Percentiles rank a stretch among this genome's conserved stretches.
Evolutionary conservation across 2,329 filamentous ascomycete genomes (phyloP).

Genomic region (Cladosporium colombiae): DNA sequence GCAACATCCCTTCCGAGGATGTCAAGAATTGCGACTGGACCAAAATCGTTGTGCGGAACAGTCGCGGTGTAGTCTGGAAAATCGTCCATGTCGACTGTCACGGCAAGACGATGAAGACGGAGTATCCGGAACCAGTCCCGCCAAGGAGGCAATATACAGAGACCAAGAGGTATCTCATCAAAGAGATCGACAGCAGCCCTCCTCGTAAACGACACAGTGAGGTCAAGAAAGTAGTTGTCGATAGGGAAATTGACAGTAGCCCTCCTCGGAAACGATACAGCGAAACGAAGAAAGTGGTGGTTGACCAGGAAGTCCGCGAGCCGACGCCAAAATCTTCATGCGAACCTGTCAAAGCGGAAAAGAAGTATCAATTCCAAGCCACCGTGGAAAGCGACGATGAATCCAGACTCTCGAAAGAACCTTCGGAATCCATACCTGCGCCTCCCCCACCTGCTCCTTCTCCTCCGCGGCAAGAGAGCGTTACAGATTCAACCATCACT

Average conservation of each 20-base stretch:
- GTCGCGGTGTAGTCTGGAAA: constrained; percentile 13
- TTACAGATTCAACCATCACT: background rate
- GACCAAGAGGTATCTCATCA: background rate
- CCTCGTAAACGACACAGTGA: background rate
- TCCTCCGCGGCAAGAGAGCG: background rate
- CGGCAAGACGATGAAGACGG: constrained; percentile 15
- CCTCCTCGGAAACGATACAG: background rate
- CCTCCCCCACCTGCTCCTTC: background rate
- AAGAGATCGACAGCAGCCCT: background rate
- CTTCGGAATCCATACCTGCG: background rate
- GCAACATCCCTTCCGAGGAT: background rate
- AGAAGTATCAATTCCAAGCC: background rate
- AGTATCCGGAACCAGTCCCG: constrained; percentile 8
- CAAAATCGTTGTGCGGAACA: constrained; percentile 10
- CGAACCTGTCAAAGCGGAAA: background rate
- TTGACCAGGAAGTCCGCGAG: background rate
- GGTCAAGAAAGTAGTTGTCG: background rate
- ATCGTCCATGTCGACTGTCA: constrained; percentile 13
- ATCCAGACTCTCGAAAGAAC: background rate
- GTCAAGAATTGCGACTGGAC: constrained; percentile 7
- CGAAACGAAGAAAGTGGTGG: background rate
- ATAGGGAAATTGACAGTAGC: background rate
- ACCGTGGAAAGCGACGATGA: background rate
- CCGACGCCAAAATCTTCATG: background rate
- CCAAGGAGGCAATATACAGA: background rate